A percentile compares a stretch with the other conserved stretches of the same genome.
phyloP scores from a whole-genome alignment of 164 flowering plant genomes.

The Chimonanthus salicifolius region DNA sequence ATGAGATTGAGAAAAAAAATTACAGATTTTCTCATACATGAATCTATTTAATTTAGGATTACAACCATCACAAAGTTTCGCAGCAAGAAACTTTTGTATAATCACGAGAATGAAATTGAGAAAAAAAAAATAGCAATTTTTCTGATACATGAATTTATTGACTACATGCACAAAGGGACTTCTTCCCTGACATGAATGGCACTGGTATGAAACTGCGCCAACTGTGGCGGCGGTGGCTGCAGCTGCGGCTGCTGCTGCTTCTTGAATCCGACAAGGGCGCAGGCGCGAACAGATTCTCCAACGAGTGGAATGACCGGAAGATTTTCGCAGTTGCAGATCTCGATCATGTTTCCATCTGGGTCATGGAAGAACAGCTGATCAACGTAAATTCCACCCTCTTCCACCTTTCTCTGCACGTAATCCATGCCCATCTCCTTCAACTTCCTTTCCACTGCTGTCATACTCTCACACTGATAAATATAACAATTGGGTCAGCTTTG shows the following conservation, averaged over 20 bases:
- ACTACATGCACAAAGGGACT: not conserved
- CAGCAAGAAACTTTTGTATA: too few species aligned
- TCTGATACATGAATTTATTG: not conserved
- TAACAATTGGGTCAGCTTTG: not conserved
- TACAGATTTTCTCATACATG: too few species aligned
- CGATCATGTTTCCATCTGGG: constrained; percentile 86
- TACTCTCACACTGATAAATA: constrained; percentile 72
- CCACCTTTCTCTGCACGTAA: constrained; percentile 41
- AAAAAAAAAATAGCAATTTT: too few species aligned
- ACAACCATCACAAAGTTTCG: too few species aligned
- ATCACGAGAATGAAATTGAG: too few species aligned
- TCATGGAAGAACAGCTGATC: constrained; percentile 86
- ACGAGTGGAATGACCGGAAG: constrained; percentile 61
- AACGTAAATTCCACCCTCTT: constrained; percentile 62
- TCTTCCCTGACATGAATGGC: constrained; percentile 4
- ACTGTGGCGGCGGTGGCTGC: constrained; percentile 15
- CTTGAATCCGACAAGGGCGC: constrained; percentile 37
- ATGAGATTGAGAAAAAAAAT: too few species aligned
- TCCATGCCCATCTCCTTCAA: constrained; percentile 54
- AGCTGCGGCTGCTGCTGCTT: constrained; percentile 25
- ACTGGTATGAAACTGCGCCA: not conserved
- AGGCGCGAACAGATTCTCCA: constrained; percentile 38
- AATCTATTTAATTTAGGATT: too few species aligned
- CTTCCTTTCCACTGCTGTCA: constrained; percentile 68
- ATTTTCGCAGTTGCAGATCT: constrained; percentile 78